Conservation (phyloP, 331 rosid species). For the Rosa hybrid region DNA sequence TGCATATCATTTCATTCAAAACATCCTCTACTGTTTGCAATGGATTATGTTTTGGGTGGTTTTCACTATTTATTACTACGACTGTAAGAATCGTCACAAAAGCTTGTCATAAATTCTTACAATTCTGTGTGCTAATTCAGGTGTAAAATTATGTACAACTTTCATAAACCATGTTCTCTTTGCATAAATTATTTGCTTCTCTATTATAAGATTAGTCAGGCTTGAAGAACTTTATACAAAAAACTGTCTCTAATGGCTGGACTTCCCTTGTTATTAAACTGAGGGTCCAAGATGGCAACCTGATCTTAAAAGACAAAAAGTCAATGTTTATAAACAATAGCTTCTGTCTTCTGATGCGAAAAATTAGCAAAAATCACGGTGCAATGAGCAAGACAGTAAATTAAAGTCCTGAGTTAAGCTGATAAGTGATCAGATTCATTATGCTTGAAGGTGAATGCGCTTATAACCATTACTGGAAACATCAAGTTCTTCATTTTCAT, state of each 20-base stretch:
- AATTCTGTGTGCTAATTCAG: not conserved
- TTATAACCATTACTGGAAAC: too few species aligned
- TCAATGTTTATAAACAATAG: not conserved
- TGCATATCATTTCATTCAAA: not conserved
- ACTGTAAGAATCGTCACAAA: not conserved
- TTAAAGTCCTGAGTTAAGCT: not conserved
- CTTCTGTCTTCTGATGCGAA: not conserved
- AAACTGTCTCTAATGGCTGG: not conserved
- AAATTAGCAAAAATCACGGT: not conserved
- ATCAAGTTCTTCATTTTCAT: too few species aligned
- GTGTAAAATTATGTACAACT: not conserved
- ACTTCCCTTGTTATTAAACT: not conserved
- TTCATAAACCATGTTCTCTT: not conserved
- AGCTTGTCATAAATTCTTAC: not conserved
- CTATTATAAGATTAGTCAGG: not conserved
- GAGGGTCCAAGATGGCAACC: not conserved
- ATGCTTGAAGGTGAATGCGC: not conserved
- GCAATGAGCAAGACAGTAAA: not conserved
- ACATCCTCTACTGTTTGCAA: not conserved
- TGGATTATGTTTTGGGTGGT: not conserved
- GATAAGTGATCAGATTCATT: not conserved
- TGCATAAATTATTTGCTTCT: not conserved
- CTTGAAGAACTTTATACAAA: not conserved
- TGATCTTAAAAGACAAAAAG: not conserved
- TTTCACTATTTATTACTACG: not conserved